phyloP scores from a whole-genome alignment of 805 yeast genomes.

The Torulaspora franciscae region DNA sequence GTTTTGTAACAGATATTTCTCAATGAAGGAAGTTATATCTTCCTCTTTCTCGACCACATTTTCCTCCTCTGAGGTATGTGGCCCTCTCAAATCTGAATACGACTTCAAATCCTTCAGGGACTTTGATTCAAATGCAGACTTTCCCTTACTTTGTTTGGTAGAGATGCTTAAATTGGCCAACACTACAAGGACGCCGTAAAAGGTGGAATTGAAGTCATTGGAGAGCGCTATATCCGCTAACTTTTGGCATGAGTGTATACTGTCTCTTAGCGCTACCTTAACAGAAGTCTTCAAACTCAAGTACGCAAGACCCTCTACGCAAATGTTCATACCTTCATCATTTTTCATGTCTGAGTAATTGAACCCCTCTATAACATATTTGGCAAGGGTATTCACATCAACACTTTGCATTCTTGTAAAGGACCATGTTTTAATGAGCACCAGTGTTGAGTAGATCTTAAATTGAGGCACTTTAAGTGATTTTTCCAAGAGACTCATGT shows the following conservation, averaged over 20 bases:
- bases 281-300: conserved; percentile 42
- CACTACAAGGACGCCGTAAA: conserved; percentile 35
- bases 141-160: conserved; percentile 18
- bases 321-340: conserved; percentile 12
- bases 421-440: conserved; percentile 55
- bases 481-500: conserved; percentile 39
- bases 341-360: conserved; percentile 6
- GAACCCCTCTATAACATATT: conserved; percentile 26
- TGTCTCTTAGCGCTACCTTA: conserved; percentile 37
- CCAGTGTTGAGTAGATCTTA: conserved; percentile 40
- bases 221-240: conserved; percentile 26
- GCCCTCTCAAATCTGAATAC: conserved; percentile 31
- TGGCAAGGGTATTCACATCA: conserved; percentile 33
- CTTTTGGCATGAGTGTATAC: conserved; percentile 35
- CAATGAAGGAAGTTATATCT: conserved; percentile 20
- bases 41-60: conserved; percentile 17
- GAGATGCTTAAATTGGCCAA: conserved; percentile 33
- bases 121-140: conserved; percentile 16
- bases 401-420: conserved; percentile 38
- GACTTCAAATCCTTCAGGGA: conserved; percentile 30
- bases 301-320: conserved; percentile 49
- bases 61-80: conserved; percentile 16
- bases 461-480: conserved; percentile 32
- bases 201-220: conserved; percentile 14
- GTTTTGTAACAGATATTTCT: conserved; percentile 19